Base-by-base conservation (phyloP, 2,329 filamentous ascomycete genomes). In the Diplodia sapinea region DNA sequence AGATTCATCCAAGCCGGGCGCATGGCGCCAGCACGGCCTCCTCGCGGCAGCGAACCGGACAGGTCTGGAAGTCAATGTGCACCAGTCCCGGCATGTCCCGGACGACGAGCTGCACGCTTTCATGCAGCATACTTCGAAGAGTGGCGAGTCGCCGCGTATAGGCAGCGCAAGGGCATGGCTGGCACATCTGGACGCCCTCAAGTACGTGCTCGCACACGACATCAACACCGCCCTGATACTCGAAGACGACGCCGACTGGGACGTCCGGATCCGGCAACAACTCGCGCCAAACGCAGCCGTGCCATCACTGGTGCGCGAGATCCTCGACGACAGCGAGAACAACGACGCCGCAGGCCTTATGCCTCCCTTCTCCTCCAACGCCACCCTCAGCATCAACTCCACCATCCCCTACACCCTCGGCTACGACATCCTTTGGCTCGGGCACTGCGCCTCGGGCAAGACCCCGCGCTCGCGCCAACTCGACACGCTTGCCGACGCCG, bases 391-490 rank as follows among this genome's bases (percentile, higher is more conserved):
- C 43, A 13, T 50, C 66, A 56, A 3, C 52, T 69, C 59, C 26
- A 65, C 61, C 31, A 72, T 70, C 2, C 76, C 76, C 0, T 78
- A 76, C 63, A 69, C 75, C 36, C 71, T 6, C 75, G 76, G 73
- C 13, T 79, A 77, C 76, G 77, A 80, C 65, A 33, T 79, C 29
- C 71, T 80, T 17, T 74, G 74, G 70, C 71, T 77, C 4, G 79
- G 79, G 8, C 78, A 80, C 69, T 79, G 74, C 65, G 75, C 71
- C 73, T 31, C 68, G 64, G 15, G 68, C 69, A 11, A 71, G 71
- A 23, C 68, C 66, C 38, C 66, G 52, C n/a, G 73, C 76, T 7
- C 49, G 29, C 61, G 49, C n/a, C 36, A 40, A 33, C 64, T 68
- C 72, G 56, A 66, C 69, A 47, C 43, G 43, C 20, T 66, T n/a